Evolutionary conservation across 2,329 filamentous ascomycete genomes (phyloP).

Genomic region (Alternaria rosae): DNA sequence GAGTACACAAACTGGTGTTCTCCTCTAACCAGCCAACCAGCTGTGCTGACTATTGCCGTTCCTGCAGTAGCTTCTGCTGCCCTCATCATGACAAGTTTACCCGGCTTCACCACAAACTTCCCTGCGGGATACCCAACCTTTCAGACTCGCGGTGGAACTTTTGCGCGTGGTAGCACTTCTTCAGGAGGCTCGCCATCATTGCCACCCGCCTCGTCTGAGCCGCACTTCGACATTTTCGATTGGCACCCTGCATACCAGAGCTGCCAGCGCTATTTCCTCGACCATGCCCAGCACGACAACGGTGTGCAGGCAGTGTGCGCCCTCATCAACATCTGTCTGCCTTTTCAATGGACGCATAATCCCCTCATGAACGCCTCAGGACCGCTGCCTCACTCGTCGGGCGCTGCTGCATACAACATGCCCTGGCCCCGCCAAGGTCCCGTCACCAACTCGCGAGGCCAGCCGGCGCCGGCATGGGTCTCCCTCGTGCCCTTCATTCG

Average conservation of each 20-base stretch:
- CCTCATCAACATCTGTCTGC: constrained; percentile 89
- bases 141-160: constrained; percentile 34
- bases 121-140: constrained; percentile 44
- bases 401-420: constrained; percentile 44
- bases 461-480: constrained; percentile 57
- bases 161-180: constrained; percentile 34
- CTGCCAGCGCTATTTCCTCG: constrained; percentile 89
- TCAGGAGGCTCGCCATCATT: constrained; percentile 34
- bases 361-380: constrained; percentile 55
- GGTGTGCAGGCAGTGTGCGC: constrained; percentile 87
- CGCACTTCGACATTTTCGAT: constrained; percentile 79
- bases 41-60: constrained; percentile 30
- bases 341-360: constrained; percentile 73
- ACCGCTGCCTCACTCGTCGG: constrained; percentile 40
- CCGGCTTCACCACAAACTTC: constrained; percentile 43
- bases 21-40: constrained; percentile 25
- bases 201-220: constrained; percentile 29
- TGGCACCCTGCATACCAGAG: constrained; percentile 93
- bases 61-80: constrained; percentile 36
- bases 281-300: constrained; percentile 83
- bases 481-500: constrained; percentile 89
- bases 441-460: constrained; percentile 47
- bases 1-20: constrained; percentile 25
- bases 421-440: constrained; percentile 54
- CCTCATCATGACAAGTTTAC: constrained; percentile 36